Base-by-base conservation (phyloP, 345 rosid genomes). In the Aegle marmelos region DNA sequence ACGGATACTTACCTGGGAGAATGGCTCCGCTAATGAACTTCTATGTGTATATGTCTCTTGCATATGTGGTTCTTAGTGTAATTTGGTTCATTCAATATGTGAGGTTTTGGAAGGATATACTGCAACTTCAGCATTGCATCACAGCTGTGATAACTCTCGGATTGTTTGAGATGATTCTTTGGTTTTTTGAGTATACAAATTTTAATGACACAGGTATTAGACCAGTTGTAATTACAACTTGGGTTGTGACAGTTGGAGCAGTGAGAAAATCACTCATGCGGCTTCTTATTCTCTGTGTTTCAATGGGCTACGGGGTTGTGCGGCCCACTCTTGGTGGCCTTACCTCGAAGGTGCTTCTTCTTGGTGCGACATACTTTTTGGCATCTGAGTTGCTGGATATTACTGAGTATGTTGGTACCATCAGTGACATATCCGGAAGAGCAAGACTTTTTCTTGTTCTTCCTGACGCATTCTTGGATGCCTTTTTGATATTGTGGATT, bases 221-320 rank as follows among this genome's bases (percentile, higher is more conserved):
- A 85, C 98, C 98, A 9, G 83, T 93, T 73, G 87, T 83, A 30
- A 86, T 96, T 79, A 96, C 98, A 21, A 80, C 94, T 25, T 94
- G 91, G 97, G 97, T 94, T 9, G 98, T 96, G 80, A 96, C 98
- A 0, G 77, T 96, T 86, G 99, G 98, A 70, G 93, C 98, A 71
- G 71, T 92, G 39, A 89, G 94, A 67, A 93, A 90, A 78, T 89
- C 97, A 5, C 79, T 94, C 64, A 85, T 97, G 9, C 91, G 97
- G 73, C 86, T 96, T 70, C 91, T 96, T 62, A 85, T 94, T 22
- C 97, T 96, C 45, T 88, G 85, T 75, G 91, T 94, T 78, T 91
- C 99, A 36, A 96, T 96, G 98, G 99, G 99, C 59, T 96, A 90
- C 74, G 99, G 99, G 80, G 99, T 96, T 78, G 97, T 96, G 37